A percentile compares a stretch with the other conserved stretches of the same genome.
These are phyloP conservation scores for Gossypium trilobum DNA, from an alignment of 441 rosid species.

Conservation along the genomic window DNA sequence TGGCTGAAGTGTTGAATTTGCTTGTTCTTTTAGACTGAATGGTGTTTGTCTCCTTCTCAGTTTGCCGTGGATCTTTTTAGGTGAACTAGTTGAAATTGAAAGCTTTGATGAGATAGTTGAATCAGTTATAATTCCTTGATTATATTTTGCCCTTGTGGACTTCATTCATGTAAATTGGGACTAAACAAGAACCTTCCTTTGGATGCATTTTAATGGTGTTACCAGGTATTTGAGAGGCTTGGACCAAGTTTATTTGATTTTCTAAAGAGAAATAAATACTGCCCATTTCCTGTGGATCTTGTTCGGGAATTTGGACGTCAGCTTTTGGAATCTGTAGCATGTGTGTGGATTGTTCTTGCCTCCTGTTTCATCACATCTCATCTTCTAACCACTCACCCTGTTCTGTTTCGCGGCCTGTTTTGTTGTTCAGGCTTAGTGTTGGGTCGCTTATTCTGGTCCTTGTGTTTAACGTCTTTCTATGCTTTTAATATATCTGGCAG, in stretches of 20 bases:
- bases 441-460: not conserved
- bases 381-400: slow-evolving; percentile 19
- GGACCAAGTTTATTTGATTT: slow-evolving; percentile 93
- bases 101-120: not conserved
- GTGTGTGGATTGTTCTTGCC: slow-evolving; percentile 66
- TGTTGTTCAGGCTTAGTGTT: slow-evolving; percentile 20
- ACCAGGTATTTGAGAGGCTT: slow-evolving; percentile 96
- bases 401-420: slow-evolving; percentile 23
- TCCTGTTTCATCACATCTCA: slow-evolving; percentile 18
- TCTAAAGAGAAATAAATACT: slow-evolving; percentile 84
- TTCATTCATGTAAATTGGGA: slow-evolving; percentile 27
- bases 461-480: slow-evolving; percentile 24
- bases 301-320: slow-evolving; percentile 89
- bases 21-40: not conserved
- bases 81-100: not conserved
- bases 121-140: slow-evolving; percentile 10
- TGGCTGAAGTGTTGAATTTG: not conserved
- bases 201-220: slow-evolving; percentile 67
- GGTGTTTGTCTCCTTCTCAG: not conserved
- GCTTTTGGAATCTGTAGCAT: slow-evolving; percentile 96
- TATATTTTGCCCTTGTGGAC: slow-evolving; percentile 23
- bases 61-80: not conserved
- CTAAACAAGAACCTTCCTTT: slow-evolving; percentile 53
- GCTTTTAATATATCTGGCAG: slow-evolving; percentile 35
- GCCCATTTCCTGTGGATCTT: slow-evolving; percentile 84